phyloP scores from a whole-genome alignment of 164 flowering plant species.

The Umbilicus rupestris region DNA sequence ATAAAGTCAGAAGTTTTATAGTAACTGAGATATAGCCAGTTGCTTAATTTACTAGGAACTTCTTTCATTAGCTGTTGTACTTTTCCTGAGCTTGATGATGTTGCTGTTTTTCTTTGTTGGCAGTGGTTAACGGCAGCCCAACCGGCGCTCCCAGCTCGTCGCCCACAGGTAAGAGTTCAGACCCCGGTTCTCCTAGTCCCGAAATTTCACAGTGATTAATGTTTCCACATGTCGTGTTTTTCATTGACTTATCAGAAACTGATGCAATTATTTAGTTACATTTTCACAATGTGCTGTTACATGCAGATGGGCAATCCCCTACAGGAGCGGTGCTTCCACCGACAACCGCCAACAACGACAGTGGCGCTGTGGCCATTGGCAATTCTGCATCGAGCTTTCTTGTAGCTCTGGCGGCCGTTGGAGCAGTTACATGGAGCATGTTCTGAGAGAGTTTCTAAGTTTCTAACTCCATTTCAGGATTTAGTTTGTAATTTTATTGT shows the following conservation, averaged over 20 bases:
- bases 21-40: not conserved
- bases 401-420: slow-evolving; percentile 1
- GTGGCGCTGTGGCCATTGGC: not conserved
- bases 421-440: not conserved
- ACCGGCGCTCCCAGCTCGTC: not conserved
- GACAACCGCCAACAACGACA: not conserved
- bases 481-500: slow-evolving; percentile 1
- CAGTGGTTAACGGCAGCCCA: slow-evolving; percentile 6
- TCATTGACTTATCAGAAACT: not conserved
- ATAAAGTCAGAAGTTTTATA: not conserved
- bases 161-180: not conserved
- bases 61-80: not conserved
- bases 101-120: not conserved
- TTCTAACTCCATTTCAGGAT: not conserved
- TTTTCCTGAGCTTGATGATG: not conserved
- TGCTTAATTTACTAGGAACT: not conserved
- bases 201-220: not conserved
- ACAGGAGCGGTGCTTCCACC: not conserved
- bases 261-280: not conserved
- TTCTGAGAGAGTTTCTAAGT: not conserved
- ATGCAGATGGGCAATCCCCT: not conserved
- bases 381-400: not conserved
- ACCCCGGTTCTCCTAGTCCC: not conserved
- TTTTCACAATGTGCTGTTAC: not conserved
- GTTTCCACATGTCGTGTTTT: not conserved